Evolutionary conservation across 805 yeast species (phyloP), one percentile per base, ranked within the genome.

Genomic region (Grigorovia yakushimaensis): DNA sequence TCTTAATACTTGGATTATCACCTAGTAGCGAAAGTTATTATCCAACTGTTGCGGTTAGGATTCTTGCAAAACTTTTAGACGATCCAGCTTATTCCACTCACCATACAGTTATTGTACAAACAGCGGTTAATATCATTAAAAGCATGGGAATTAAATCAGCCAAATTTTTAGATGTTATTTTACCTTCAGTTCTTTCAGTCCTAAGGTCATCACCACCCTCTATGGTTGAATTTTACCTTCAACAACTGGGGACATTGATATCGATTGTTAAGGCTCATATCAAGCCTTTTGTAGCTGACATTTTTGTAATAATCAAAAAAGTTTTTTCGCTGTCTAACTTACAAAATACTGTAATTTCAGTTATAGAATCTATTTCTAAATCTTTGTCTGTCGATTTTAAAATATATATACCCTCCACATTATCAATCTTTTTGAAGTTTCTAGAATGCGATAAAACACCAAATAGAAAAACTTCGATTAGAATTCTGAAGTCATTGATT

Each of bases 341-440:
- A 42, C 95, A 89, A 59, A 81, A 81, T 3, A 84, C 89, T 0
- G 83, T 91, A 20, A 78, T 93, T 37, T 78, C 81, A 21, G 75
- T 91, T 33, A 78, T 89, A 20, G 97, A 91, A 60, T 78, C 88
- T 3, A 78, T 93, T 27, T 85, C 96, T 0, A 78, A 76, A 45
- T 88, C 97, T 0, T 69, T 93, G 44, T 95, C 88, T 48, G 94
- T 95, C 7, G 98, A 93, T 59, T 93, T 93, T 69, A 93, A 88
- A 56, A 73, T 82, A 62, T 82, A 83, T 59, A 70, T 93, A 49
- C 85, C 96, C 1, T 79, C 79, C 22, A 78, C 93, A 1, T 72
- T 93, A 39, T 86, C 93, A 0, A 68, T 86, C 39, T 72, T 93
- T 58, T 69, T 93, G 41, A 81, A 82, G 43, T 83, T 87, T 4